Evolutionary conservation across 805 yeast genomes (phyloP).

Genomic region (Yarrowia yakushimensis): DNA sequence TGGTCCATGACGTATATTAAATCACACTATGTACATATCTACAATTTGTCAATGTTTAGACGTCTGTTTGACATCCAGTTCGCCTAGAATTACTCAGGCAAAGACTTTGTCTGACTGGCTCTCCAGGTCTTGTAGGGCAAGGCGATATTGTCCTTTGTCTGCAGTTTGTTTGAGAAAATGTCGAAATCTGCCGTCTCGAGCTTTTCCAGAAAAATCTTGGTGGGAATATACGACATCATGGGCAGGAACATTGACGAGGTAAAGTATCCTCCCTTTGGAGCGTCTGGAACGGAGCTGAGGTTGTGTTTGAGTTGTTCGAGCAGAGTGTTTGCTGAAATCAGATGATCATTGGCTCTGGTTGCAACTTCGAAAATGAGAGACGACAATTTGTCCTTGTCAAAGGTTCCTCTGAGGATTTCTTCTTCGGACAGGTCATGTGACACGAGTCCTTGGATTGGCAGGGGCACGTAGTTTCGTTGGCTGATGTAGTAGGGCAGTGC

Average conservation of each 20-base stretch:
- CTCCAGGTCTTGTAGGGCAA: constrained; percentile 14
- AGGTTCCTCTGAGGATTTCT: constrained; percentile 40
- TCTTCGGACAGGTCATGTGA: constrained; percentile 60
- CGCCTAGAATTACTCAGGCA: not conserved
- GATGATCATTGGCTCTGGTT: constrained; percentile 73
- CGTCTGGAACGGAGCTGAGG: constrained; percentile 36
- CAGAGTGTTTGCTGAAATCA: constrained; percentile 63
- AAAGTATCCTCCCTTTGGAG: constrained; percentile 35
- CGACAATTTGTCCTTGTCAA: constrained; percentile 44
- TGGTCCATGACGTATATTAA: no score
- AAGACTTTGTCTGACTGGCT: not conserved
- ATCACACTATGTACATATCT: no score
- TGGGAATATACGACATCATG: constrained; percentile 63
- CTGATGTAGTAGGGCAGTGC: constrained; percentile 58
- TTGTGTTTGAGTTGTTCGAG: constrained; percentile 42
- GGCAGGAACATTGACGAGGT: constrained; percentile 64
- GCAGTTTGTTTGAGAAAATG: constrained; percentile 37
- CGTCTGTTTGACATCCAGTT: no score
- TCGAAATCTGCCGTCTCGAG: constrained; percentile 67
- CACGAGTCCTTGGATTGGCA: constrained; percentile 63
- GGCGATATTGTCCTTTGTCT: not conserved
- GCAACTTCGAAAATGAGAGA: constrained; percentile 68
- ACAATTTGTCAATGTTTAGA: no score
- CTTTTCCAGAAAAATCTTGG: constrained; percentile 55
- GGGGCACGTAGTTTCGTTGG: constrained; percentile 48